Base-by-base conservation (phyloP, 768 basidiomycete species). In the Suillus subalutaceus region DNA sequence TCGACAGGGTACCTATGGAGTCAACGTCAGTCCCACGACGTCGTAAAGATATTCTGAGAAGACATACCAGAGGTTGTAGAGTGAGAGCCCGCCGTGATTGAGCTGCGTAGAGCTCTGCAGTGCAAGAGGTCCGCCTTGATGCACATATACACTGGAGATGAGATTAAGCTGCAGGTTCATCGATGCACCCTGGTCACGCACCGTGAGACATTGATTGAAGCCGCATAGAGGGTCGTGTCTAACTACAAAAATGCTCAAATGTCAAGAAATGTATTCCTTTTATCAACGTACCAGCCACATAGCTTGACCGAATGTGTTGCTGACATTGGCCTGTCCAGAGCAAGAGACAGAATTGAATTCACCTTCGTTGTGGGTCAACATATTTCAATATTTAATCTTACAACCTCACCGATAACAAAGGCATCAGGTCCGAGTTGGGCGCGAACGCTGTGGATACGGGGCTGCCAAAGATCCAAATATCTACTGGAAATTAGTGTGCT, bases 321-420 rank as follows among this genome's bases (percentile, higher is more conserved):
- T 84, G 44, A 86, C 82, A 53, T 79, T 80, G 64, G 81, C 78
- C 62, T 76, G 81, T 6, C 85, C 85, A 15, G 82, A 81, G 63
- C 85, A 86, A 6, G n/a, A 85, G 13, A 86, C 84, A 0, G 85
- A 86, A 65, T 85, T 87, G 67, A 84, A 86, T 72, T 86, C 85
- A 9, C 85, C 85, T 85, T 56, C 26, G 6, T 8, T 6, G 44
- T 6, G 16, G 12, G 53, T 68, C 18, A 72, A 30, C 10, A 44
- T 32, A 37, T 6, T 38, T 16, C 20, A 35, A 35, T 30, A 37
- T 41, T 41, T 48, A 16, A 59, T 6, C 37, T 15, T 18, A 52
- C 26, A 37, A 18, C 48, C 53, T 41, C 63, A 84, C 84, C 85
- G 58, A 86, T 83, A 44, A 82, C 75, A 63, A 86, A 87, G 13